Base-by-base conservation (phyloP, 768 basidiomycete genomes). In the Ramaria sp. region DNA sequence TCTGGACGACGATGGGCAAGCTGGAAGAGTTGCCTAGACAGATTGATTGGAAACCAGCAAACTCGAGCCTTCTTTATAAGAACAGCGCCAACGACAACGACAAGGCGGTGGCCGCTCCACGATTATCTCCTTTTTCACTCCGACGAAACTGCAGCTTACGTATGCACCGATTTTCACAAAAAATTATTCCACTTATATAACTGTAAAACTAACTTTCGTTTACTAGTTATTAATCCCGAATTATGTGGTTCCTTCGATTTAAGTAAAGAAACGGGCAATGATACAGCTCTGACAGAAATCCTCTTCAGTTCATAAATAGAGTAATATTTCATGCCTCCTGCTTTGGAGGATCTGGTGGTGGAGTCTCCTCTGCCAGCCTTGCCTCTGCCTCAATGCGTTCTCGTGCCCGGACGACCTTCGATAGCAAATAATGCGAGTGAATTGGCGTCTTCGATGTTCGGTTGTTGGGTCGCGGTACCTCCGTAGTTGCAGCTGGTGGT, bases 311-410 rank as follows among this genome's bases (percentile, higher is more conserved):
- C 20, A n/a, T 5, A 41, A 41, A 41, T 41, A 39, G 5, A 5
- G 30, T 10, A 32, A 32, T 10, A 34, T 34, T 9, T 34, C 32
- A 34, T 3, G 32, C 10, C 39, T 41, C 6, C 27, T 28, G 37
- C 44, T 45, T 52, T 30, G 27, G 37, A 9, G 51, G 37, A 36
- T 49, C 47, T 34, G 53, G n/a, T 28, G 20, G 44, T 34, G 41
- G 30, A 34, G 57, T 62, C 54, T 69, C 65, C 18, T 60, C 60
- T 47, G 59, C 59, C 32, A 66, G 57, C 57, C 66, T 67, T 62
- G 66, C 56, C 74, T 99, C 95, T 0, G 94, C 94, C 66, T 96
- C 88, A 77, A 98, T 83, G 70, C 96, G 82, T 70, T 97, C 93
- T 52, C 83, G 78, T 18, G 96, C 95, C 39, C 96, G 82, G 43